phyloP scores from a whole-genome alignment of 2,329 filamentous ascomycete species.

The Rhinocladiella mackenziei region DNA sequence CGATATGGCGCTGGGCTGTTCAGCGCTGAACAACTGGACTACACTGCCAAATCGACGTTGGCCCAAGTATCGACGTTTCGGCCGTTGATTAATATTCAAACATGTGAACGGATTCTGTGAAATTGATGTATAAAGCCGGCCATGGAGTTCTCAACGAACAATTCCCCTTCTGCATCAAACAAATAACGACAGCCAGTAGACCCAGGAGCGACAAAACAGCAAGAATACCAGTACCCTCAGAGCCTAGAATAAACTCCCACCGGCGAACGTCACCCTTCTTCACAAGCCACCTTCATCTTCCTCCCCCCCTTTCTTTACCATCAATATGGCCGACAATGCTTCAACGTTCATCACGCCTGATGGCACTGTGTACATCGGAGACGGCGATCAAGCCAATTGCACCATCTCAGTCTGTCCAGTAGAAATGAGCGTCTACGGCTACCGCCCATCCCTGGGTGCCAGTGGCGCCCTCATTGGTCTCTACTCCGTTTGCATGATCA shows the following conservation, averaged over 20 bases:
- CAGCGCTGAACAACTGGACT: too few species aligned
- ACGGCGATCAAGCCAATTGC: slow-evolving; percentile 36
- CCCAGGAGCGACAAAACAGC: too few species aligned
- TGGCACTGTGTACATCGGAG: slow-evolving; percentile 16
- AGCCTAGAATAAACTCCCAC: too few species aligned
- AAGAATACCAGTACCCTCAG: too few species aligned
- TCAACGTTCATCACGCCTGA: slow-evolving; percentile 9
- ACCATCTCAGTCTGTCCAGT: slow-evolving; percentile 48
- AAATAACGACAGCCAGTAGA: too few species aligned
- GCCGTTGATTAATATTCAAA: not conserved
- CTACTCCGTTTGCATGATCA: slow-evolving; percentile 41
- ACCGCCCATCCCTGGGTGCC: slow-evolving; percentile 41
- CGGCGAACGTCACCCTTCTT: too few species aligned
- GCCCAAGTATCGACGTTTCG: not conserved
- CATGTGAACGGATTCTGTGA: too few species aligned
- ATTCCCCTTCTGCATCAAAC: not conserved
- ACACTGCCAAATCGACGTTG: not conserved
- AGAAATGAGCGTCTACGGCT: slow-evolving; percentile 41
- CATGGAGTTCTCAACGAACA: not conserved
- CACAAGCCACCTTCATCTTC: not conserved
- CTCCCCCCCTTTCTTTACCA: not conserved
- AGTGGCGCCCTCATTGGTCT: slow-evolving; percentile 43
- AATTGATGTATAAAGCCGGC: not conserved
- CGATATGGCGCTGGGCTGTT: too few species aligned
- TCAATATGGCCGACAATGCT: slow-evolving; percentile 1